Base-by-base conservation (phyloP, 1,284 basidiomycete species). In the Sanghuangporus sanghuang region DNA sequence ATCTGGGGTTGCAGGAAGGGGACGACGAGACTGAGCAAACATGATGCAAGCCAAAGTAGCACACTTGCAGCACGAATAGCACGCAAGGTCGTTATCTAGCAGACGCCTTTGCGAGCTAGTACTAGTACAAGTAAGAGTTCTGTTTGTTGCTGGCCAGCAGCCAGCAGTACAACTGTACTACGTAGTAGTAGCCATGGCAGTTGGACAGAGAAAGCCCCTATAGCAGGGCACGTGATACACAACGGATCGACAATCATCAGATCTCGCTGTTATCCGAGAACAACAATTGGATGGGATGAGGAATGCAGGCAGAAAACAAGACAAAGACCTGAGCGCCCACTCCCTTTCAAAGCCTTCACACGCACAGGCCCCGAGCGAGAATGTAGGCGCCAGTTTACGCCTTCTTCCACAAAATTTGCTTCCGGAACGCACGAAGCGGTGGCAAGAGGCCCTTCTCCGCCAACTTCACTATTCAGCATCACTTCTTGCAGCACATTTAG, bases 1-100 rank as follows among this genome's bases (percentile, higher is more conserved):
- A 36, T 69, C 69, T 3, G 82, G 82, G 9, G 79, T 79, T 14
- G 70, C 73, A 9, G 81, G 82, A 39, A 83, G 73, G 8, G 81
- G 80, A 50, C 81, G 76, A 69, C 71, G 73, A 59, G 38, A 59
- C 42, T 62, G 56, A 14, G 46, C 21, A 40, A 54, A 50, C 63
- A 64, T 64, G 6, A 14, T 57, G 49, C 38, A 59, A 56, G 35
- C n/a, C n/a, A 27, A 12, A 32, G 21, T 11, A 32, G 27, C 49
- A 27, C 18, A 52, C 49, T 52, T 6, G 49, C 18, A 52, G 23
- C 49, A 27, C 21, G 49, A 52, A 12, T 23, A 23, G 27, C 18
- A 38, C 12, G 53, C 21, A 21, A 49, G n/a, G 42, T 12, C 42
- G 42, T 44, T 40, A 40, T 39, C 11, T 32, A 32, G 27, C 1